Conservation (phyloP, 2,329 filamentous ascomycete genomes). For the Tolypocladium pustulatum region DNA sequence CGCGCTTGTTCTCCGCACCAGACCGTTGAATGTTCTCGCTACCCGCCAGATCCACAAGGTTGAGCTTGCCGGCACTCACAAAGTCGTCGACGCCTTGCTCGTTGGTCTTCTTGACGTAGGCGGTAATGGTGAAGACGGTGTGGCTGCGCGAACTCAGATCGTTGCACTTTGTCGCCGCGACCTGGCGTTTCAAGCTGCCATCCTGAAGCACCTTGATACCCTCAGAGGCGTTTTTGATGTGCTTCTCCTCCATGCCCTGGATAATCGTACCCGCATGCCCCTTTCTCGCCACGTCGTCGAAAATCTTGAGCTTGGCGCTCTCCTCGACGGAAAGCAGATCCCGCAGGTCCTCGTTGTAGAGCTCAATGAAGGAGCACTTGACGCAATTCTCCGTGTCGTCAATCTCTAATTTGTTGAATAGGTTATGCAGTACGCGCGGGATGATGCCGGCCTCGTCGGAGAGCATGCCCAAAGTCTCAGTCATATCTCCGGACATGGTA, state of each 20-base stretch:
- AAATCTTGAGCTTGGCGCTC: slow-evolving; percentile 82
- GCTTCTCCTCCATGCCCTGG: slow-evolving; percentile 94
- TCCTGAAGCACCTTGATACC: slow-evolving; percentile 83
- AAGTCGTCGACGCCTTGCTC: slow-evolving; percentile 84
- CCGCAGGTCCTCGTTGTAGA: slow-evolving; percentile 95
- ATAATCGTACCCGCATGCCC: slow-evolving; percentile 80
- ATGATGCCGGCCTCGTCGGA: slow-evolving; percentile 94
- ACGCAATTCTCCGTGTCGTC: slow-evolving; percentile 78
- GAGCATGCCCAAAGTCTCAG: slow-evolving; percentile 70
- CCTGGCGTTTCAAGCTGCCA: slow-evolving; percentile 88
- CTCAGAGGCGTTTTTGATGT: slow-evolving; percentile 74
- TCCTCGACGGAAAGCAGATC: slow-evolving; percentile 81
- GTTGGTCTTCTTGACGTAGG: slow-evolving; percentile 71
- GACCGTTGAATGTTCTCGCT: slow-evolving; percentile 97
- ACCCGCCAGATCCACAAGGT: slow-evolving; percentile 90
- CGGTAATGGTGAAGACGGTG: slow-evolving; percentile 93
- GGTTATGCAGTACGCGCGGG: slow-evolving; percentile 74
- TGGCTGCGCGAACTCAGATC: slow-evolving; percentile 95
- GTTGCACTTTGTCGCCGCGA: slow-evolving; percentile 99
- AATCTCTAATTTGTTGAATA: slow-evolving; percentile 75
- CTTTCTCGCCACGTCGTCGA: slow-evolving; percentile 78
- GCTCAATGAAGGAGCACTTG: slow-evolving; percentile 96
- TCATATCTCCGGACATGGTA: slow-evolving; percentile 98
- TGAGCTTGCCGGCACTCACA: slow-evolving; percentile 84
- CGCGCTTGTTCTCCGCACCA: slow-evolving; percentile 95